phyloP scores from a whole-genome alignment of 106 monocot species.

The Dendrobium nobile region DNA sequence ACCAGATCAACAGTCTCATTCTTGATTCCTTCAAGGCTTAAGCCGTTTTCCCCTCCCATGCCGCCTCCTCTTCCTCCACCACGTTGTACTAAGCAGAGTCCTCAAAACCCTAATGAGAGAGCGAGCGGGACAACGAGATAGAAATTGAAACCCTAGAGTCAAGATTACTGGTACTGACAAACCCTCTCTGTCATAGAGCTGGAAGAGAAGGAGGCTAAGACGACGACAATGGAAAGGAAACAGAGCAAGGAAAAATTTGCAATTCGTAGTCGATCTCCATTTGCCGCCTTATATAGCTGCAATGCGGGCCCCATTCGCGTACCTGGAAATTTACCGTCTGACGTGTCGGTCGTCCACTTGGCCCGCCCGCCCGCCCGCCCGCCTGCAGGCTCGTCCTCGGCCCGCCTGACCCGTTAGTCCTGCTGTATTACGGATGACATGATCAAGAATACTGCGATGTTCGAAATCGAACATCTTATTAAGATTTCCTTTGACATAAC shows the following conservation, averaged over 20 bases:
- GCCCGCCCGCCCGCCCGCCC: no score
- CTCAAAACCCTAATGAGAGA: not conserved
- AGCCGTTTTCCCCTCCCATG: not conserved
- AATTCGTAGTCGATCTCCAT: not conserved
- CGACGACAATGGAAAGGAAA: not conserved
- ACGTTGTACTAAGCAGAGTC: not conserved
- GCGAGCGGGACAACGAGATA: not conserved
- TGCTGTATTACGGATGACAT: no score
- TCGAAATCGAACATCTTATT: no score
- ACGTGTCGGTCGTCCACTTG: not conserved
- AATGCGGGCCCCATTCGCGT: not conserved
- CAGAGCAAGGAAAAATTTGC: not conserved
- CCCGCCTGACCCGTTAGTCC: no score
- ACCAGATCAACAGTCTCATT: slow-evolving; percentile 7
- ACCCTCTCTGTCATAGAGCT: not conserved
- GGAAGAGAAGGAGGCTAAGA: not conserved
- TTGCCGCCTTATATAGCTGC: not conserved
- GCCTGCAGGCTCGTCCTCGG: no score
- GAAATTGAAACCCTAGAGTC: not conserved
- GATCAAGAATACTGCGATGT: no score
- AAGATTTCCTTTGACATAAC: no score
- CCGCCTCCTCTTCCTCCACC: not conserved
- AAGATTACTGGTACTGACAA: not conserved
- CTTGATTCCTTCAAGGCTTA: slow-evolving; percentile 10
- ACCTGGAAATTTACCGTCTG: not conserved